These are phyloP conservation scores for Letharia lupina DNA, from an alignment of 495 filamentous ascomycete genomes.

Conservation along the genomic window DNA sequence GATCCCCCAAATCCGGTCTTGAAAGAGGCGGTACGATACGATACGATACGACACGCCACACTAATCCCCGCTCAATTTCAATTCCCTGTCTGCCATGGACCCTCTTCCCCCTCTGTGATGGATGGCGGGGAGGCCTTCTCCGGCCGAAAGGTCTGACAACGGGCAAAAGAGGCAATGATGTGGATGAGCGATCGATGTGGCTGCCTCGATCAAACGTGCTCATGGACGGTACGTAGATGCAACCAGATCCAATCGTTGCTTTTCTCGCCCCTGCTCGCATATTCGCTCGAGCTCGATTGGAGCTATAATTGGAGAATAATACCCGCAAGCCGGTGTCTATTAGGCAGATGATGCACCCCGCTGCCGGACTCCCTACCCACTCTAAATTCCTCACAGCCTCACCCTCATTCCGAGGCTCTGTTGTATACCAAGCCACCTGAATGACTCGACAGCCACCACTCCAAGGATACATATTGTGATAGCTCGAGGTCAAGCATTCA, in stretches of 20 bases:
- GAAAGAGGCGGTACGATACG: background rate
- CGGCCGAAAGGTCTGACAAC: background rate
- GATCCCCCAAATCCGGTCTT: background rate
- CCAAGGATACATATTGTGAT: too few species aligned
- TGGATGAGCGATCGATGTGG: background rate
- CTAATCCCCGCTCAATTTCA: background rate
- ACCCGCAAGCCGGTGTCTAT: constrained; percentile 1
- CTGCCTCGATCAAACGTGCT: background rate
- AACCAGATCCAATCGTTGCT: constrained; percentile 1
- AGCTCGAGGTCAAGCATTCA: background rate
- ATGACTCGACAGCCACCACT: background rate
- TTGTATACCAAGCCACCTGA: background rate
- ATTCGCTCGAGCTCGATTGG: constrained; percentile 17
- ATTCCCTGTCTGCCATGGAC: background rate
- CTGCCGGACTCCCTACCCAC: background rate
- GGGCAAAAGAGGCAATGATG: background rate
- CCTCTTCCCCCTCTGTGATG: background rate
- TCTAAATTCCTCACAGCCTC: constrained; percentile 1
- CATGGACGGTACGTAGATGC: background rate
- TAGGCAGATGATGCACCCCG: constrained; percentile 7
- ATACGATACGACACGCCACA: background rate
- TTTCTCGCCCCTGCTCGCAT: background rate
- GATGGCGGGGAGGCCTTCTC: background rate
- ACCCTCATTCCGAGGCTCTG: background rate
- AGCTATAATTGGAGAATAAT: background rate